These are phyloP conservation scores for Tylopilus vinaceipallidus DNA, from an alignment of 768 basidiomycete species.

Conservation along the genomic window DNA sequence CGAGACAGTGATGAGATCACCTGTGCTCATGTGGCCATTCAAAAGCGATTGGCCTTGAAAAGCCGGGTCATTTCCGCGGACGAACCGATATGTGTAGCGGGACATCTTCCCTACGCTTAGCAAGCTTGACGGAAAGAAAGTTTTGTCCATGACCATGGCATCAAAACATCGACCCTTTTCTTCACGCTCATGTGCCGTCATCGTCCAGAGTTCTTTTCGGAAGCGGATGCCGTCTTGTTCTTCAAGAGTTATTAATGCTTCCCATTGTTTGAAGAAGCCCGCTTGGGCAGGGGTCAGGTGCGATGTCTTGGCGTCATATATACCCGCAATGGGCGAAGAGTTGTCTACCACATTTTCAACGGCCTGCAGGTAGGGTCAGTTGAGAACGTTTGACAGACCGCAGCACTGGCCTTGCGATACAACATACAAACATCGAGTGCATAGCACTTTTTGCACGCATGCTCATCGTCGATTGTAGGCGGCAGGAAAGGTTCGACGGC, in stretches of 20 bases:
- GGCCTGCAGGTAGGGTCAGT: slow-evolving; percentile 42
- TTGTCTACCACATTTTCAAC: slow-evolving; percentile 62
- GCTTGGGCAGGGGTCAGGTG: slow-evolving; percentile 69
- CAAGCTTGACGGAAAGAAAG: slow-evolving; percentile 30
- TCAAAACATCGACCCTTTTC: slow-evolving; percentile 80
- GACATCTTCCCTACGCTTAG: slow-evolving; percentile 59
- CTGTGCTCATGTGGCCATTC: slow-evolving; percentile 72
- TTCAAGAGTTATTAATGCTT: slow-evolving; percentile 77
- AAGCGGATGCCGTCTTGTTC: slow-evolving; percentile 85
- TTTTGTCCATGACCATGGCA: slow-evolving; percentile 65
- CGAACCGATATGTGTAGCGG: slow-evolving; percentile 75
- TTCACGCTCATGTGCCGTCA: slow-evolving; percentile 78
- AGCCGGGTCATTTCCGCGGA: slow-evolving; percentile 30
- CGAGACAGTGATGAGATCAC: slow-evolving; percentile 86
- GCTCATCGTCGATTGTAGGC: slow-evolving; percentile 78
- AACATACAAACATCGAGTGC: slow-evolving; percentile 88
- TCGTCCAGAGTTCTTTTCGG: slow-evolving; percentile 91
- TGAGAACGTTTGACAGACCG: not conserved
- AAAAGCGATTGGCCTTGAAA: slow-evolving; percentile 41
- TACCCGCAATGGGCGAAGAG: slow-evolving; percentile 55
- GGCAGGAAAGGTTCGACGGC: slow-evolving; percentile 67
- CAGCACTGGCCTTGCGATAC: slow-evolving; percentile 70
- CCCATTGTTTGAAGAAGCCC: slow-evolving; percentile 90
- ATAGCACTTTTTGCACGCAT: slow-evolving; percentile 80
- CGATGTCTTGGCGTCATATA: slow-evolving; percentile 75